Evolutionary conservation across 176 grass and related monocot species (phyloP).

Genomic region (Phoenix roebelenii): DNA sequence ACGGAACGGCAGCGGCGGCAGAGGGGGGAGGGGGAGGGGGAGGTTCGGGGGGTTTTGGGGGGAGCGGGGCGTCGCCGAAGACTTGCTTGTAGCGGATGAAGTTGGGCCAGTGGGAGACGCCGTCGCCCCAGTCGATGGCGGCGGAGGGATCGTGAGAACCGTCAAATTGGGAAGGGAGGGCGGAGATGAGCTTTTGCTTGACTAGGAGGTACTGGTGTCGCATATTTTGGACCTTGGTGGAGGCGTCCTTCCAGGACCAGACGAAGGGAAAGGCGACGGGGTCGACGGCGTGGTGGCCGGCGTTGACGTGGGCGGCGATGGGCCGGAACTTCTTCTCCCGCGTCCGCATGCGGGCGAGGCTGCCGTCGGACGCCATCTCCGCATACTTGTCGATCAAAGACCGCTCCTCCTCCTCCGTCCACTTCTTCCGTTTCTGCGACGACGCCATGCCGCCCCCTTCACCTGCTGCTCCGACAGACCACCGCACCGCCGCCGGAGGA

Average conservation of each 20-base stretch:
- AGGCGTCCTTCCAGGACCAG: slow-evolving; percentile 21
- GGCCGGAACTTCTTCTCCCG: slow-evolving; percentile 7
- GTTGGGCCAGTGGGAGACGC: slow-evolving; percentile 16
- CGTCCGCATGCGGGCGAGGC: slow-evolving; percentile 7
- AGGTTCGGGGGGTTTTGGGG: background rate
- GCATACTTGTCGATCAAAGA: slow-evolving; percentile 14
- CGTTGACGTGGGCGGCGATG: slow-evolving; percentile 17
- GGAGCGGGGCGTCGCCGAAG: slow-evolving; percentile 12
- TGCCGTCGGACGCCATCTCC: slow-evolving; percentile 7
- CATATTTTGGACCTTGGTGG: slow-evolving; percentile 20
- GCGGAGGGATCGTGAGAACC: background rate
- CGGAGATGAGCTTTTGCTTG: slow-evolving; percentile 9
- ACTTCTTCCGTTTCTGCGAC: slow-evolving; percentile 15
- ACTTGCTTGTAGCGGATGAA: slow-evolving; percentile 15
- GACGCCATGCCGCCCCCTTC: no score
- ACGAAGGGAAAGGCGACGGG: slow-evolving; percentile 2
- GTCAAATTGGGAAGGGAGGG: background rate
- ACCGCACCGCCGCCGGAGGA: no score
- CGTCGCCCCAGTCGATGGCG: background rate
- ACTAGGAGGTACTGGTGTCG: slow-evolving; percentile 21
- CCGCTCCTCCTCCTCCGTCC: slow-evolving; percentile 25
- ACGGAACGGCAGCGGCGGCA: no score
- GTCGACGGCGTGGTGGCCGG: slow-evolving; percentile 6
- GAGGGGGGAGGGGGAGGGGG: no score
- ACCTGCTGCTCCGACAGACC: no score